A percentile compares a stretch with the other conserved stretches of the same genome.
These are phyloP conservation scores for Epithele typhae DNA, from an alignment of 768 basidiomycete species.

Conservation along the genomic window DNA sequence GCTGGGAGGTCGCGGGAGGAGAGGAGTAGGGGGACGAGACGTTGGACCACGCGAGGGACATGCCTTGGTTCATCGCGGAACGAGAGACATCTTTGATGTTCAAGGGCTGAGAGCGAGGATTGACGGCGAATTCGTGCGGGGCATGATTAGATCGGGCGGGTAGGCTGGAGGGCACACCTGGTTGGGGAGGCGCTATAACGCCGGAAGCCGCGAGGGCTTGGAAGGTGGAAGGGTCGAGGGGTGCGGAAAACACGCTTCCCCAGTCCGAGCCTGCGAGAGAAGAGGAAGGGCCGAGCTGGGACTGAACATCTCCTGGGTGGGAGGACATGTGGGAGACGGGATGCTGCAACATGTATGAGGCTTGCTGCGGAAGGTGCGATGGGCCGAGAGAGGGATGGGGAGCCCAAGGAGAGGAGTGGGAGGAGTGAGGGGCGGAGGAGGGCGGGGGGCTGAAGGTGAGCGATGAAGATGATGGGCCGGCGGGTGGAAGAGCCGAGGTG, in stretches of 20 bases:
- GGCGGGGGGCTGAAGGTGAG: constrained; percentile 27
- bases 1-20: constrained; percentile 36
- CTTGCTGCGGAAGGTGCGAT: constrained; percentile 15
- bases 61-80: constrained; percentile 5
- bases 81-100: constrained; percentile 19
- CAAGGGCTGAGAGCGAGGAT: constrained; percentile 11
- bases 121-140: constrained; percentile 21
- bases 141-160: constrained; percentile 34
- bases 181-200: constrained; percentile 40
- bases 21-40: constrained; percentile 22
- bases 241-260: constrained; percentile 55
- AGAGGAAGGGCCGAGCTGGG: constrained; percentile 21
- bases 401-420: constrained; percentile 29
- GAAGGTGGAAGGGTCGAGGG: constrained; percentile 58
- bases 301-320: constrained; percentile 16
- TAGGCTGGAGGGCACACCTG: constrained; percentile 33
- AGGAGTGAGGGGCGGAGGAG: constrained; percentile 32
- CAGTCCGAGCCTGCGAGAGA: constrained; percentile 39
- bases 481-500: constrained; percentile 26
- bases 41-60: constrained; percentile 19
- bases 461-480: constrained; percentile 27
- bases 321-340: constrained; percentile 15
- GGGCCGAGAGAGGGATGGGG: constrained; percentile 23
- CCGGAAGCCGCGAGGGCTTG: constrained; percentile 59
- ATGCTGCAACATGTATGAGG: constrained; percentile 21